These are phyloP conservation scores for Rubia tinctorum DNA, from an alignment of 305 asterid genomes.

Conservation along the genomic window DNA sequence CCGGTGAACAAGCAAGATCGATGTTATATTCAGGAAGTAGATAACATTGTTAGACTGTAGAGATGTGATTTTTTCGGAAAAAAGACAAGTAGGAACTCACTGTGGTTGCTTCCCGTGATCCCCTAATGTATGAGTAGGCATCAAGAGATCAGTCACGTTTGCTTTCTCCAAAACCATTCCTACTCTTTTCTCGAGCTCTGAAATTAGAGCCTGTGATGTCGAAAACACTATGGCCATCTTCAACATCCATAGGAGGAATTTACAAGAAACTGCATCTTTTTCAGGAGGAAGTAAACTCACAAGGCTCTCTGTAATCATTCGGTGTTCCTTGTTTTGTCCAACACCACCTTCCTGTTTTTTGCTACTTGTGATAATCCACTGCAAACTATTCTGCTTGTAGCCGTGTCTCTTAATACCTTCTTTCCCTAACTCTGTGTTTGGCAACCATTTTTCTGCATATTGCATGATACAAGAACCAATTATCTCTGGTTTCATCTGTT, in stretches of 20 bases:
- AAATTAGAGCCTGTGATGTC: slow-evolving; percentile 63
- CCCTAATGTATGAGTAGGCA: slow-evolving; percentile 44
- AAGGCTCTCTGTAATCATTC: slow-evolving; percentile 60
- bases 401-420: slow-evolving; percentile 24
- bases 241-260: slow-evolving; percentile 60
- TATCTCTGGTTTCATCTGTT: slow-evolving; percentile 50
- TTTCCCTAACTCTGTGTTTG: slow-evolving; percentile 32
- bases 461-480: slow-evolving; percentile 58
- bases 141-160: slow-evolving; percentile 56
- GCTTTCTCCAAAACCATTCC: slow-evolving; percentile 70
- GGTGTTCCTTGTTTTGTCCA: slow-evolving; percentile 44
- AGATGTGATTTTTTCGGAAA: neutral
- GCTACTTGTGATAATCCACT: slow-evolving; percentile 60
- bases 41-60: neutral
- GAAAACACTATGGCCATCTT: slow-evolving; percentile 59
- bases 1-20: neutral
- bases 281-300: slow-evolving; percentile 67
- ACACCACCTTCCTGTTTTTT: slow-evolving; percentile 33
- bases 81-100: slow-evolving; percentile 37
- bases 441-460: slow-evolving; percentile 62
- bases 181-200: slow-evolving; percentile 80
- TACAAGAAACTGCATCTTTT: slow-evolving; percentile 66
- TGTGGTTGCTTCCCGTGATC: slow-evolving; percentile 45
- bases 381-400: slow-evolving; percentile 37
- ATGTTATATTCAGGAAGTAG: neutral